A percentile compares a stretch with the other conserved stretches of the same genome.
Evolutionary conservation across 2,329 filamentous ascomycete species (phyloP).

Genomic region (Xylaria sp.): DNA sequence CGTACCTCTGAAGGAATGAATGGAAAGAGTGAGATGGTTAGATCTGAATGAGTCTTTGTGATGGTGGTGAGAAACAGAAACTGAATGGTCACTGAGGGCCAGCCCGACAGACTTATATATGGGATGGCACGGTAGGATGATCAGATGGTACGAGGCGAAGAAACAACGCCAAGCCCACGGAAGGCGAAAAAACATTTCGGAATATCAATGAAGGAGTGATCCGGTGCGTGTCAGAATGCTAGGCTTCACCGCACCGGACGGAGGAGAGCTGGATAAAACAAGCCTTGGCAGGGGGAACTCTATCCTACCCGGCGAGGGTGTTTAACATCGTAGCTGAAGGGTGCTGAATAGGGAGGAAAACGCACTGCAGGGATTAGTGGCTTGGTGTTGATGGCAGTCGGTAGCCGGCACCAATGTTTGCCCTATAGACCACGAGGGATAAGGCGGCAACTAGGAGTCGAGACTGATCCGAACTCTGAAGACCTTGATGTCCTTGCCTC

Average conservation of each 20-base stretch:
- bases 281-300: conserved; percentile 39
- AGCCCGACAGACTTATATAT: conserved; percentile 55
- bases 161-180: conserved; percentile 47
- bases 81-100: conserved; percentile 40
- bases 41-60: conserved; percentile 52
- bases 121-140: conserved; percentile 39
- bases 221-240: conserved; percentile 57
- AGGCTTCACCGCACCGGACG: conserved; percentile 40
- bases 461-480: conserved; percentile 24
- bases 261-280: conserved; percentile 45
- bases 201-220: conserved; percentile 53
- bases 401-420: conserved; percentile 17
- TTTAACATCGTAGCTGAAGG: conserved; percentile 35
- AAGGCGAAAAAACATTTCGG: conserved; percentile 51
- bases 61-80: conserved; percentile 50
- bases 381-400: conserved; percentile 18
- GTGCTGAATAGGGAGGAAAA: conserved; percentile 38
- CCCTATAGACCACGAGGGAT: not conserved
- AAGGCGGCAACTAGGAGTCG: conserved; percentile 18
- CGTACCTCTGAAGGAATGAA: conserved; percentile 62
- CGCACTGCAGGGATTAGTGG: conserved; percentile 14
- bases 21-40: conserved; percentile 52
- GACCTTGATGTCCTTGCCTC: conserved; percentile 3
- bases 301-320: conserved; percentile 37
- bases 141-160: conserved; percentile 43